Conservation (phyloP, 164 flowering plant species). For the Vitis rotundifolia region DNA sequence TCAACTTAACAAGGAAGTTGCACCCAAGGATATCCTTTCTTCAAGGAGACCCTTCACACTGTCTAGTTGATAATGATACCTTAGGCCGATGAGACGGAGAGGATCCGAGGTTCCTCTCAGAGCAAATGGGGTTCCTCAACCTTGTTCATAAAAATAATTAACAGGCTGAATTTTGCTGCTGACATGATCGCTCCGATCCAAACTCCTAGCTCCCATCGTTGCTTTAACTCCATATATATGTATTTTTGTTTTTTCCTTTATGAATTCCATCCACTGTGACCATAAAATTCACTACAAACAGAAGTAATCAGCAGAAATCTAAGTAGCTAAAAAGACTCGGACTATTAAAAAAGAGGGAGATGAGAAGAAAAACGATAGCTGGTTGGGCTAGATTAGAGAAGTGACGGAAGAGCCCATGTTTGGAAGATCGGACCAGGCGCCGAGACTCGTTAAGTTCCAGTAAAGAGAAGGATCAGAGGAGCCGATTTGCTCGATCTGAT, state of each 20-base stretch:
- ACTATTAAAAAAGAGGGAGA: constrained; percentile 16
- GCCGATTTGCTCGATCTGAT: constrained; percentile 40
- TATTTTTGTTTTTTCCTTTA: constrained; percentile 9
- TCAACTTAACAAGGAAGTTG: constrained; percentile 22
- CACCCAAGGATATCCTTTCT: neutral
- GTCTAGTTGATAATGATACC: constrained; percentile 14
- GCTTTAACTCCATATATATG: constrained; percentile 2
- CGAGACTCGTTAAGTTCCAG: constrained; percentile 40
- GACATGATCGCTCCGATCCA: constrained; percentile 89
- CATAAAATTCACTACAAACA: constrained; percentile 19
- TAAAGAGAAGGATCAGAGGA: constrained; percentile 44
- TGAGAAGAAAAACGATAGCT: constrained; percentile 6
- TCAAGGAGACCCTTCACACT: constrained; percentile 11
- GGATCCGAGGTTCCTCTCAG: constrained; percentile 97
- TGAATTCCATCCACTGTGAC: constrained; percentile 8
- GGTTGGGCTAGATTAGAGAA: constrained; percentile 41
- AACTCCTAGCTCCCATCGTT: constrained; percentile 29
- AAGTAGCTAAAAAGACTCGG: constrained; percentile 6
- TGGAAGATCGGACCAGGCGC: constrained; percentile 56
- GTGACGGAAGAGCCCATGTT: constrained; percentile 51
- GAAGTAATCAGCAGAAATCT: constrained; percentile 20
- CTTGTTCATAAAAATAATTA: constrained; percentile 34
- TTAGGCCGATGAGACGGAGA: constrained; percentile 32
- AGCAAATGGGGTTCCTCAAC: constrained; percentile 45
- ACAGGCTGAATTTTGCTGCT: constrained; percentile 50